Evolutionary conservation across 2,329 filamentous ascomycete species (phyloP), one percentile per base, ranked within the genome.

Genomic region (Nemania sp.): DNA sequence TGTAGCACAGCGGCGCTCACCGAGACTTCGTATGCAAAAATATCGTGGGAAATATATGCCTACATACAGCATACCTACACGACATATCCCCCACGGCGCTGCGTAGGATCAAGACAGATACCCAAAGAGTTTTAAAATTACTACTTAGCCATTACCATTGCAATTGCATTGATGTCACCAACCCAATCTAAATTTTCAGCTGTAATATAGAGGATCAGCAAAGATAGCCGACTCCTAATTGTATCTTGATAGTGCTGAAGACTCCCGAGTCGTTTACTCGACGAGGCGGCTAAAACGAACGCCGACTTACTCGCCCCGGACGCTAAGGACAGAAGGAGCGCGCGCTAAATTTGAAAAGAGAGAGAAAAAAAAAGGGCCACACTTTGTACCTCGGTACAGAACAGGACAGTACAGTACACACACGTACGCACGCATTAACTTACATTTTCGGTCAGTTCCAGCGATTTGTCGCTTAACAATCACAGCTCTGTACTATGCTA

Each of bases 241-340:
- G 8, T 20, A 51, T 27, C 22, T 18, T 2, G 27, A 27, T 18
- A 11, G 22, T 27, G 13, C 22, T 51, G 22, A 27, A 51, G 10
- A 15, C 24, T 11, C 52, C 57, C 43, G 45, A 41, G 59, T 20
- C 32, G 49, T 47, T 10, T 41, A 35, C 15, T 27, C 20, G 43
- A 52, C 61, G 29, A 32, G 61, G 61, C 61, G 61, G 61, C 52
- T 63, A 63, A 63, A 63, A 57, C 51, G 41, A 55, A 15, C 20
- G 38, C 18, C 24, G 27, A 35, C 43, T 51, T 49, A 49, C 43
- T 49, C 43, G 56, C 56, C 18, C 22, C 2, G 35, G 26, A 27
- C 18, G 35, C 51, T n/a, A 35, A 38, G 10, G 18, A n/a, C n/a
- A 32, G 27, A n/a, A 15, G 38, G 32, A 55, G 26, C n/a, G 38